A percentile compares a stretch with the other conserved stretches of the same genome.
Evolutionary conservation across 306 rosid genomes (phyloP).

Genomic region (Vigna mungo): DNA sequence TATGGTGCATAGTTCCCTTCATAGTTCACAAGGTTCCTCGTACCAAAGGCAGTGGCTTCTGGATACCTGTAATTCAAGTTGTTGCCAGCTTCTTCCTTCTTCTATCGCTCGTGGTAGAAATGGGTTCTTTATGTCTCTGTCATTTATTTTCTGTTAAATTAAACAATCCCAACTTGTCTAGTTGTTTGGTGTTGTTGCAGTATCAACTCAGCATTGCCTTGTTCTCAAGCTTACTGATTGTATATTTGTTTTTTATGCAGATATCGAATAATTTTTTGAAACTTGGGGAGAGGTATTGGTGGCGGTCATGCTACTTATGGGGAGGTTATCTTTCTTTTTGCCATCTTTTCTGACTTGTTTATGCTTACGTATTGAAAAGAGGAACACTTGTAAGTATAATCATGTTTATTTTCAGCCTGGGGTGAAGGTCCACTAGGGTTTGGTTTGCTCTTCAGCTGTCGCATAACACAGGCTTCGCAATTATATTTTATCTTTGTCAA

Average conservation of each 20-base stretch:
- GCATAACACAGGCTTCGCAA: conserved; percentile 83
- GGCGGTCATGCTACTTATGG: conserved; percentile 92
- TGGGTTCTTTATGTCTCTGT: conserved; percentile 16
- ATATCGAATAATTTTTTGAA: conserved; percentile 61
- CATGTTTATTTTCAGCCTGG: conserved; percentile 76
- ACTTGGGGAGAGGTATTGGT: conserved; percentile 69
- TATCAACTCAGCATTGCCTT: neutral
- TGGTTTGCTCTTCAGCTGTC: conserved; percentile 89
- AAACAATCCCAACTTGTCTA: neutral
- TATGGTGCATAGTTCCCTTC: conserved; percentile 70
- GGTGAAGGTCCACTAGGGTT: conserved; percentile 91
- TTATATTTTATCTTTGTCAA: conserved; percentile 83
- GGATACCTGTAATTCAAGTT: conserved; percentile 93
- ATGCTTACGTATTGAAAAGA: neutral
- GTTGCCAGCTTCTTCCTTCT: conserved; percentile 87
- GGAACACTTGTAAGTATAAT: conserved; percentile 34
- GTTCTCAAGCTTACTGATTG: conserved; percentile 3
- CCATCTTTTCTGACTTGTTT: conserved; percentile 22
- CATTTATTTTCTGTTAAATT: conserved; percentile 5
- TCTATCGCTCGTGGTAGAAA: conserved; percentile 75
- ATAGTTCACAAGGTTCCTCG: conserved; percentile 81
- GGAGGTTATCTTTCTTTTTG: conserved; percentile 65
- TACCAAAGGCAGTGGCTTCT: conserved; percentile 84
- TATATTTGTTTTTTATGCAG: conserved; percentile 52
- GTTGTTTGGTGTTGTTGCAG: neutral